Conservation (phyloP, 2,329 filamentous ascomycete species). For the Piedraia hortae region DNA sequence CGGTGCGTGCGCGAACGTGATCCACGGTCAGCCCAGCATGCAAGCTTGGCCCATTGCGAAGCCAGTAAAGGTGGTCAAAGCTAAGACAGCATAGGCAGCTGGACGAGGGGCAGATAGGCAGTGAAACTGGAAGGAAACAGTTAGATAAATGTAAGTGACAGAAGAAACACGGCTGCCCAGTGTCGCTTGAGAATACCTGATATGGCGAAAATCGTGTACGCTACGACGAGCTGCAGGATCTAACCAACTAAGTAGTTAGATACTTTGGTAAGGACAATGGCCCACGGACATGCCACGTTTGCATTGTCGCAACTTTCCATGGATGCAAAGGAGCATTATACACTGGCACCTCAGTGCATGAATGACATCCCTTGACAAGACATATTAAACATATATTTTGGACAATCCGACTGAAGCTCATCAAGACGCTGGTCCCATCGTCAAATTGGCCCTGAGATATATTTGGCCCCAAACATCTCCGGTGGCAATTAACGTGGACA, state of each 20-base stretch:
- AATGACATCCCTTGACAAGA: background rate
- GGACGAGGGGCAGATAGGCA: conserved; percentile 35
- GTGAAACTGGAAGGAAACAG: too few relatives aligned
- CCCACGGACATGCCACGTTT: conserved; percentile 38
- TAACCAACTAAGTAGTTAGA: conserved; percentile 41
- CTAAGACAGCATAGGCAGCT: conserved; percentile 32
- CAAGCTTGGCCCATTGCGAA: conserved; percentile 49
- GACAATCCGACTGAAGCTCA: conserved; percentile 44
- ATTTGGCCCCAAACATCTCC: conserved; percentile 37
- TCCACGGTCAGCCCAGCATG: conserved; percentile 29
- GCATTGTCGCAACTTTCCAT: conserved; percentile 51
- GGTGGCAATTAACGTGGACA: conserved; percentile 30
- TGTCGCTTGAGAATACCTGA: conserved; percentile 26
- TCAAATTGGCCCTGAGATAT: conserved; percentile 38
- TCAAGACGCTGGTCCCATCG: conserved; percentile 37
- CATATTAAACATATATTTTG: conserved; percentile 41
- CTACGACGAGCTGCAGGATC: conserved; percentile 45
- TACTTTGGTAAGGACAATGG: conserved; percentile 41
- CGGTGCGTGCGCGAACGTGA: conserved; percentile 31
- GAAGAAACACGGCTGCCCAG: conserved; percentile 43
- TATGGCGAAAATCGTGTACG: conserved; percentile 42
- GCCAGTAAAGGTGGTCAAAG: conserved; percentile 38
- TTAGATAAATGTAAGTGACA: too few relatives aligned
- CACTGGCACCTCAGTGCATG: conserved; percentile 7
- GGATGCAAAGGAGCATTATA: conserved; percentile 46